phyloP scores from a whole-genome alignment of 2,329 filamentous ascomycete genomes.

The Microcyclospora tardicrescens region DNA sequence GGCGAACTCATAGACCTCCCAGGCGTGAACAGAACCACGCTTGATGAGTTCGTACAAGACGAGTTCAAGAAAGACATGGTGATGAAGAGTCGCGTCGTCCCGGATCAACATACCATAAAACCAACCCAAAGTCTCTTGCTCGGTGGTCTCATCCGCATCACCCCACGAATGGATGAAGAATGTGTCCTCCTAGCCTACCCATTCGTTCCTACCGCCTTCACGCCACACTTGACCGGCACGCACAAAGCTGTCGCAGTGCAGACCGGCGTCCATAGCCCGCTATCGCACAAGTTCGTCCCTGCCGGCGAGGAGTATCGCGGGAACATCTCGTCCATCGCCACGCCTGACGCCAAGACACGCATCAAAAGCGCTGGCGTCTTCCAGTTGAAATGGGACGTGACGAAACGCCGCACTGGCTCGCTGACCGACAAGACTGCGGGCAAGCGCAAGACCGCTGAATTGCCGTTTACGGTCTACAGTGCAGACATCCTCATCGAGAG shows the following conservation, averaged over 20 bases:
- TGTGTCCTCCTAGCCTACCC: conserved; percentile 66
- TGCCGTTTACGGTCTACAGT: conserved; percentile 70
- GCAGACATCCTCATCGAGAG: conserved; percentile 84
- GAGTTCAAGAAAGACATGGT: conserved; percentile 55
- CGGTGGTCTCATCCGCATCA: conserved; percentile 72
- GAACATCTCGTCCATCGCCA: conserved; percentile 48
- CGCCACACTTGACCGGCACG: conserved; percentile 63
- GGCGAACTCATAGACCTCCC: conserved; percentile 92
- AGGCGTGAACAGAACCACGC: conserved; percentile 60
- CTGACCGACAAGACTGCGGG: conserved; percentile 49
- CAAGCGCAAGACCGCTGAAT: conserved; percentile 49
- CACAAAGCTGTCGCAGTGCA: conserved; percentile 69
- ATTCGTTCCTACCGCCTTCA: conserved; percentile 56
- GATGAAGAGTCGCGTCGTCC: conserved; percentile 64
- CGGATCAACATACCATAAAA: conserved; percentile 60
- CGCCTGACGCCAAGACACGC: conserved; percentile 18
- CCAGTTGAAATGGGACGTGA: conserved; percentile 68
- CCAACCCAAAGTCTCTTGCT: conserved; percentile 69
- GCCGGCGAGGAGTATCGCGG: conserved; percentile 44
- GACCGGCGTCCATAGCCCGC: conserved; percentile 19
- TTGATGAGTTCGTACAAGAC: conserved; percentile 58
- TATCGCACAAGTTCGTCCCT: conserved; percentile 1
- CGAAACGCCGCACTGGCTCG: conserved; percentile 61
- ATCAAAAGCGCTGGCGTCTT: conserved; percentile 58
- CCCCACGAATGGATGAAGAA: conserved; percentile 49